These are phyloP conservation scores for Mucor saturninus DNA, from an alignment of 371 early-diverging fungal species.

Conservation along the genomic window DNA sequence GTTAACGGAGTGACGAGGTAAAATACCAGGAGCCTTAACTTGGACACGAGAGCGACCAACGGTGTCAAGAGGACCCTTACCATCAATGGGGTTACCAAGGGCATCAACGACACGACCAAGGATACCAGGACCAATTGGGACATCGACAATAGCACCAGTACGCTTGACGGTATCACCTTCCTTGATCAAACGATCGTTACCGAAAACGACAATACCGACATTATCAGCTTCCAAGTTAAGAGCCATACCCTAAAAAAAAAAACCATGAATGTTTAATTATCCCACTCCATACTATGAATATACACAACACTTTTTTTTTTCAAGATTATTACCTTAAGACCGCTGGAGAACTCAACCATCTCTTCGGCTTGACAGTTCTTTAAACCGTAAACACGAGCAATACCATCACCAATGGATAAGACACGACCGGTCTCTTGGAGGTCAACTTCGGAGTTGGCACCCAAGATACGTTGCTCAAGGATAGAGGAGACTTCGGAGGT, in stretches of 20 bases:
- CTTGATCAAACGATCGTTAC: slow-evolving; percentile 90
- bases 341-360: slow-evolving; percentile 98
- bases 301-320: neutral
- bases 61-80: slow-evolving; percentile 92
- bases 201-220: slow-evolving; percentile 98
- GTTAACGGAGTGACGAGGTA: slow-evolving; percentile 95
- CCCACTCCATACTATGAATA: neutral
- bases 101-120: slow-evolving; percentile 97
- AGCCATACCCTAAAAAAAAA: slow-evolving; percentile 81
- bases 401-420: slow-evolving; percentile 98
- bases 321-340: slow-evolving; percentile 73
- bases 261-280: neutral
- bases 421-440: slow-evolving; percentile 97
- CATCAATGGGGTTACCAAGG: slow-evolving; percentile 97
- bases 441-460: slow-evolving; percentile 78
- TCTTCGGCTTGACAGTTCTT: slow-evolving; percentile 98
- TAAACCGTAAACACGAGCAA: slow-evolving; percentile 97
- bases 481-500: slow-evolving; percentile 90
- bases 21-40: slow-evolving; percentile 97
- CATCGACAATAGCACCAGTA: slow-evolving; percentile 96
- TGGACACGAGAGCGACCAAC: slow-evolving; percentile 86
- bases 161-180: slow-evolving; percentile 98
- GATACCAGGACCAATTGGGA: slow-evolving; percentile 90
- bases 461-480: slow-evolving; percentile 92
- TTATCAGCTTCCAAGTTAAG: slow-evolving; percentile 98